Evolutionary conservation across 2,329 filamentous ascomycete genomes (phyloP).

Genomic region (Aspergillus caelatus): DNA sequence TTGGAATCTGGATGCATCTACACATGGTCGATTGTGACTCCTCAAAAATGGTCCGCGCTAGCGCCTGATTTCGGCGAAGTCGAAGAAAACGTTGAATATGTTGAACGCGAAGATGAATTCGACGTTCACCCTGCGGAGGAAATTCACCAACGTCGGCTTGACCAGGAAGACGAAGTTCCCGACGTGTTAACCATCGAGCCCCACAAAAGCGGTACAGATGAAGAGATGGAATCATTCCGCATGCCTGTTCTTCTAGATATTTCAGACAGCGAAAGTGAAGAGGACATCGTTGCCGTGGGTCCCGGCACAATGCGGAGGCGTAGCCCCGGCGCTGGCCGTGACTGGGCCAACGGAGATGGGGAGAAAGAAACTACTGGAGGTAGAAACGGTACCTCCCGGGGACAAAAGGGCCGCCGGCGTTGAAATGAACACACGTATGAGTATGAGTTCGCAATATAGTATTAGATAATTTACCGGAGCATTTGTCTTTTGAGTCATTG

Average conservation of each 20-base stretch:
- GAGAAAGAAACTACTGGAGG: slow-evolving; percentile 29
- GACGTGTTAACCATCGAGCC: slow-evolving; percentile 82
- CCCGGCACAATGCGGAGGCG: slow-evolving; percentile 84
- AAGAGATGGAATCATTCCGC: slow-evolving; percentile 67
- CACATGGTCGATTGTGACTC: slow-evolving; percentile 92
- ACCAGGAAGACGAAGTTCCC: slow-evolving; percentile 90
- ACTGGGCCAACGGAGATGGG: slow-evolving; percentile 49
- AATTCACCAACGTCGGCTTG: slow-evolving; percentile 84
- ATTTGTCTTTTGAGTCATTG: slow-evolving; percentile 2
- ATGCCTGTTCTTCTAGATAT: slow-evolving; percentile 95
- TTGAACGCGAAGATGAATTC: slow-evolving; percentile 95
- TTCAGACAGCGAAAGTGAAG: slow-evolving; percentile 92
- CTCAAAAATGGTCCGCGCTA: slow-evolving; percentile 95
- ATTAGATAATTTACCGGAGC: background rate
- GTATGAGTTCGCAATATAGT: background rate
- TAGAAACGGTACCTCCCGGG: slow-evolving; percentile 27
- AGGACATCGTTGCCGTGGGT: slow-evolving; percentile 72
- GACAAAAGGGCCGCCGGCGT: slow-evolving; percentile 35
- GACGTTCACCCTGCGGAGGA: slow-evolving; percentile 96
- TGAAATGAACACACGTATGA: slow-evolving; percentile 15
- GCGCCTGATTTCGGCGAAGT: slow-evolving; percentile 97
- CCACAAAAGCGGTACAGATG: slow-evolving; percentile 61
- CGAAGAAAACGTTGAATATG: slow-evolving; percentile 96
- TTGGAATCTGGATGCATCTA: slow-evolving; percentile 92
- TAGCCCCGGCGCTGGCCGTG: slow-evolving; percentile 74